Conservation (phyloP, 306 rosid genomes). For the Macrotyloma uniflorum region DNA sequence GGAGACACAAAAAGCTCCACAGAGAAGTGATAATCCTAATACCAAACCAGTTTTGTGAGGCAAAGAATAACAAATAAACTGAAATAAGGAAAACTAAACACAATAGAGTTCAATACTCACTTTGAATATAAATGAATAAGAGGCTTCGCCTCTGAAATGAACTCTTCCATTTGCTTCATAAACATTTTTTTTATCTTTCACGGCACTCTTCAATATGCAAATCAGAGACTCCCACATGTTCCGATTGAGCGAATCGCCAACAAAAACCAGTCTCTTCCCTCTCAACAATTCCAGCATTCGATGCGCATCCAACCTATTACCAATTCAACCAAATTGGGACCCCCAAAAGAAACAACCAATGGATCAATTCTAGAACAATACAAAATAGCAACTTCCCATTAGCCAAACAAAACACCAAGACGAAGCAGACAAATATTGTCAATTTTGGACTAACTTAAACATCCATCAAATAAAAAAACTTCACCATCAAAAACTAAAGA, state of each 20-base stretch:
- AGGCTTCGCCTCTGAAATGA: slow-evolving; percentile 82
- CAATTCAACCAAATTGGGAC: slow-evolving; percentile 9
- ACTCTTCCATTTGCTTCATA: slow-evolving; percentile 82
- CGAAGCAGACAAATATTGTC: neutral
- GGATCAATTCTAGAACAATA: slow-evolving; percentile 5
- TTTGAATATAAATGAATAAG: slow-evolving; percentile 82
- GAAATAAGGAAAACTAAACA: neutral
- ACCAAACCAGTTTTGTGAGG: slow-evolving; percentile 19
- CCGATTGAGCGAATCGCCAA: slow-evolving; percentile 96
- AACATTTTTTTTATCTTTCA: slow-evolving; percentile 59
- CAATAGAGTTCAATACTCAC: slow-evolving; percentile 43
- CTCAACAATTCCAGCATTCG: slow-evolving; percentile 69
- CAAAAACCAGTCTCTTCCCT: slow-evolving; percentile 87
- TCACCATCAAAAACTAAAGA: neutral
- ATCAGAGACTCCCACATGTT: slow-evolving; percentile 98
- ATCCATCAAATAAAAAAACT: neutral
- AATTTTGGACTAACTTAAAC: slow-evolving; percentile 11
- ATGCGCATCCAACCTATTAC: slow-evolving; percentile 68
- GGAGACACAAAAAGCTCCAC: slow-evolving; percentile 95
- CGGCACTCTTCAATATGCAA: slow-evolving; percentile 84
- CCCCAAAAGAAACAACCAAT: neutral
- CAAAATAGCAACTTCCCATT: neutral
- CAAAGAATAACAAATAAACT: slow-evolving; percentile 13
- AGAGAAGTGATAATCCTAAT: slow-evolving; percentile 76
- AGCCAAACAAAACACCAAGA: neutral